A percentile compares a stretch with the other conserved stretches of the same genome.
These are phyloP conservation scores for Aspergillus sp. DNA, from an alignment of 2,329 filamentous ascomycete genomes.

Conservation along the genomic window DNA sequence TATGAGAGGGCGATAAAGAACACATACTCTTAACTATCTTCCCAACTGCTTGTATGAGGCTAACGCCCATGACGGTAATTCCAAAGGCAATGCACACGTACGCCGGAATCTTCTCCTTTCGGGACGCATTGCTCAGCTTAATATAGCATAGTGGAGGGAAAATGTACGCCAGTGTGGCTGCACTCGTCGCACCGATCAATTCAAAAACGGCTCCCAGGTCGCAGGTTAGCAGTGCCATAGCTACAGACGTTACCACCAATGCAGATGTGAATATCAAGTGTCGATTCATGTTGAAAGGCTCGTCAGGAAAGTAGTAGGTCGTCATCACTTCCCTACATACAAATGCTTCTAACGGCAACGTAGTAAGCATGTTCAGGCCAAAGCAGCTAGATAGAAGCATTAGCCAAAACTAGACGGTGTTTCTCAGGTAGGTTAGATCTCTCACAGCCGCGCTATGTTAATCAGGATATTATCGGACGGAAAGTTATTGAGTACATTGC, in stretches of 20 bases:
- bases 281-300: constrained; percentile 77
- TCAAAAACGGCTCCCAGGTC: constrained; percentile 95
- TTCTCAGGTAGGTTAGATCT: neutral
- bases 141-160: constrained; percentile 93
- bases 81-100: constrained; percentile 77
- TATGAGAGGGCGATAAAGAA: neutral
- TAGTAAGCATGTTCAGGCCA: constrained; percentile 98
- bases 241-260: constrained; percentile 77
- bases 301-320: constrained; percentile 71
- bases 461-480: constrained; percentile 87
- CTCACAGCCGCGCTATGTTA: constrained; percentile 80
- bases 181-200: constrained; percentile 91
- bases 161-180: constrained; percentile 92
- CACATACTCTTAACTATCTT: constrained; percentile 61
- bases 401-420: constrained; percentile 17
- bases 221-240: constrained; percentile 79
- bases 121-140: constrained; percentile 77
- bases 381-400: constrained; percentile 62
- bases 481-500: constrained; percentile 98
- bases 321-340: constrained; percentile 97
- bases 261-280: constrained; percentile 84
- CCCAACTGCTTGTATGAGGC: constrained; percentile 67
- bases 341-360: constrained; percentile 92
- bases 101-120: constrained; percentile 70
- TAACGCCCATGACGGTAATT: constrained; percentile 75